Evolutionary conservation across 2,329 filamentous ascomycete species (phyloP).

Genomic region (Mycosphaerella arachidis): DNA sequence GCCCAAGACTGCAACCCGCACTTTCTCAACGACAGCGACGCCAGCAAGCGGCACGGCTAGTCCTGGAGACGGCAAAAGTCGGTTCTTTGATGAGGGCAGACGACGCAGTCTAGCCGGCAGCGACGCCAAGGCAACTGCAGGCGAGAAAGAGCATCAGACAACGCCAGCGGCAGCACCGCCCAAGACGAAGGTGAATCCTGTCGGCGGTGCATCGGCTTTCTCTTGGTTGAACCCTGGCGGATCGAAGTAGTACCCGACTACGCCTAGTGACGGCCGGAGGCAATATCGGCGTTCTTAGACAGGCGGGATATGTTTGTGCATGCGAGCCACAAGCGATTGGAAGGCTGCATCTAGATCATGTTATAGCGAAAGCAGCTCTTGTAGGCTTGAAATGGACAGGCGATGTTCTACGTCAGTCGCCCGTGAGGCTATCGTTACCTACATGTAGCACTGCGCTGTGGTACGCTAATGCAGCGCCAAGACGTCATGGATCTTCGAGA

Average conservation of each 20-base stretch:
- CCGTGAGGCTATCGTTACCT: neutral
- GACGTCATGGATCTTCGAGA: neutral
- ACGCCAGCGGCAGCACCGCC: slow-evolving; percentile 14
- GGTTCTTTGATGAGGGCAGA: slow-evolving; percentile 49
- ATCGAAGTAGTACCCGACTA: slow-evolving; percentile 4
- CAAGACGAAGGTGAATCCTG: slow-evolving; percentile 61
- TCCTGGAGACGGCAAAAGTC: slow-evolving; percentile 35
- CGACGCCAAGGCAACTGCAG: slow-evolving; percentile 10
- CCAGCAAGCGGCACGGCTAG: slow-evolving; percentile 16
- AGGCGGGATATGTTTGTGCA: neutral
- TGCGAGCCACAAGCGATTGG: neutral
- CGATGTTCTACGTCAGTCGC: neutral
- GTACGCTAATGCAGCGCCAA: neutral
- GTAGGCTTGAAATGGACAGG: neutral
- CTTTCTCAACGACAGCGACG: slow-evolving; percentile 38
- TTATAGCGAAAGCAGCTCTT: neutral
- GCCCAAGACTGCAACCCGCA: slow-evolving; percentile 61
- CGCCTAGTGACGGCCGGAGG: neutral
- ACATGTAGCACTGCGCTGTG: too few species aligned
- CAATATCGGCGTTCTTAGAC: neutral
- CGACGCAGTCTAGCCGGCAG: slow-evolving; percentile 24
- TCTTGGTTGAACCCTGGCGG: slow-evolving; percentile 62
- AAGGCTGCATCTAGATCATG: neutral
- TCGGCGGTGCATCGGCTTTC: slow-evolving; percentile 90
- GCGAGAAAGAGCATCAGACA: slow-evolving; percentile 33